Evolutionary conservation across 495 filamentous ascomycete genomes (phyloP).

Genomic region (Evansstolkia leycettana): DNA sequence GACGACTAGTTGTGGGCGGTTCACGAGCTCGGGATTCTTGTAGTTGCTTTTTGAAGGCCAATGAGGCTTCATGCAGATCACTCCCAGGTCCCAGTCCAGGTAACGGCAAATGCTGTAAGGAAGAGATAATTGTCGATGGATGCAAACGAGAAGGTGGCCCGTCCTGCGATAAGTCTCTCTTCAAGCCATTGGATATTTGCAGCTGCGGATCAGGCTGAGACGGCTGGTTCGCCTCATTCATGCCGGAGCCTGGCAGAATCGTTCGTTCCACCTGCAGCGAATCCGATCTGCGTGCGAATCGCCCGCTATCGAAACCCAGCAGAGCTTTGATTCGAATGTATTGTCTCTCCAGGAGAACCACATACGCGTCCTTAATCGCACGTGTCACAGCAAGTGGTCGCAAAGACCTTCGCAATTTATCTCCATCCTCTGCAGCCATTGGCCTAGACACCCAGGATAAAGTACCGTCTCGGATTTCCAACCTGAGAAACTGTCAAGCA

Average conservation of each 20-base stretch:
- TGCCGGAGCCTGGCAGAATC: conserved; percentile 6
- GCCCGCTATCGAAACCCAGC: conserved; percentile 4
- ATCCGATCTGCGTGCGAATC: conserved; percentile 6
- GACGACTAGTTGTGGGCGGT: conserved; percentile 42
- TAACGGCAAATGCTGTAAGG: conserved; percentile 22
- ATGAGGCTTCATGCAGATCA: conserved; percentile 28
- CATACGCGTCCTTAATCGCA: conserved; percentile 25
- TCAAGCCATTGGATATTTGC: conserved; percentile 4
- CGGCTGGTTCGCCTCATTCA: conserved; percentile 12
- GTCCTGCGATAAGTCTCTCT: conserved; percentile 7
- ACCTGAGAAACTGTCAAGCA: conserved; percentile 16
- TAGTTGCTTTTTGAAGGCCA: conserved; percentile 43
- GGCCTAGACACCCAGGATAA: conserved; percentile 39
- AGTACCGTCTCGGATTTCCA: conserved; percentile 42
- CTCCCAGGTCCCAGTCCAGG: conserved; percentile 26
- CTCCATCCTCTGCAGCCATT: conserved; percentile 21
- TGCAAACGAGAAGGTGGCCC: conserved; percentile 15
- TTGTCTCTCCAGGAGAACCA: conserved; percentile 19
- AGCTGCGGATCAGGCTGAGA: conserved; percentile 14
- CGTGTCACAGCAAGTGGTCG: conserved; percentile 22
- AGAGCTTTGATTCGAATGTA: conserved; percentile 14
- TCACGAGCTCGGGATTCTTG: conserved; percentile 15
- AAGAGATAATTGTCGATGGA: conserved; percentile 22
- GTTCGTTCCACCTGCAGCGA: conserved; percentile 4
- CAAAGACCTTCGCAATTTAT: conserved; percentile 20